A percentile compares a stretch with the other conserved stretches of the same genome.
Evolutionary conservation across 257 asterid species (phyloP).

Genomic region (Lycium barbarum): DNA sequence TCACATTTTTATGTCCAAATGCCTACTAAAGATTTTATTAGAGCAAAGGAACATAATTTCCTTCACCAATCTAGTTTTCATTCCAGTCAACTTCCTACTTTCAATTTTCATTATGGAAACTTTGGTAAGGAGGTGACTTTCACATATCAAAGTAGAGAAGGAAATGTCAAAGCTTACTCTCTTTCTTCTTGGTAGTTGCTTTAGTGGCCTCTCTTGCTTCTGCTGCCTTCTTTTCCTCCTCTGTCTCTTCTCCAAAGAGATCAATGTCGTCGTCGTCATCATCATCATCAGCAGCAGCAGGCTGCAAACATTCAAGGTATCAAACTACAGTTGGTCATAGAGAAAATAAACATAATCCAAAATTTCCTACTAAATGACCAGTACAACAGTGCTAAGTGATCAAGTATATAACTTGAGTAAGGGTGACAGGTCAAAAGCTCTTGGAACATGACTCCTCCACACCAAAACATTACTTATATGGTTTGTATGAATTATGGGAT

Average conservation of each 20-base stretch:
- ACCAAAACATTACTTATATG: background rate
- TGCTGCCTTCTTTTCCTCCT: slow-evolving; percentile 97
- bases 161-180: slow-evolving; percentile 60
- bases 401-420: background rate
- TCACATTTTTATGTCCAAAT: no score
- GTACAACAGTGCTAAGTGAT: background rate
- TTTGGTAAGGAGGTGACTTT: background rate
- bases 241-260: slow-evolving; percentile 96
- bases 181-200: slow-evolving; percentile 89
- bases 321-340: background rate
- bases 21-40: background rate
- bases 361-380: background rate
- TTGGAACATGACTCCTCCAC: background rate
- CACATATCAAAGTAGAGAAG: background rate
- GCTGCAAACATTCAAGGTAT: slow-evolving; percentile 18
- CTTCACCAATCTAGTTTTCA: background rate
- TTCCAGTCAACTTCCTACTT: background rate
- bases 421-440: background rate
- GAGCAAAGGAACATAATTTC: background rate
- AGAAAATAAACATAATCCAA: background rate
- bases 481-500: background rate
- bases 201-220: slow-evolving; percentile 86
- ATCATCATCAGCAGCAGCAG: slow-evolving; percentile 51
- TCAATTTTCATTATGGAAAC: background rate
- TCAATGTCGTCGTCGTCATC: slow-evolving; percentile 85